Base-by-base conservation (phyloP, 169 alveolate genomes). In the Theileria parva region DNA sequence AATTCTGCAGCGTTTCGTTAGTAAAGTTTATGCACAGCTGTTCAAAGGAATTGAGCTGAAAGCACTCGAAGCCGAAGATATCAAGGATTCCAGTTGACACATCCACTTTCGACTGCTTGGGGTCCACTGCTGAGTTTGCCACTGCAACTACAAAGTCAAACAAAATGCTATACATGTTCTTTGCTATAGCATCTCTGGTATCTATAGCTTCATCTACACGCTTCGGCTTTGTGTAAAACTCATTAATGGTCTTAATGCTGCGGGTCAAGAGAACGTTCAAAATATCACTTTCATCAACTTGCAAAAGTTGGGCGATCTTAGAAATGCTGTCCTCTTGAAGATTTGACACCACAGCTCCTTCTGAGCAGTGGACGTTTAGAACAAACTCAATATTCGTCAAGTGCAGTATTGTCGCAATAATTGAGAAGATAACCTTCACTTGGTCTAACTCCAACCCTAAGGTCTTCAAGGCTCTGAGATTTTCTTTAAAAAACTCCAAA, bases 61-160 rank as follows among this genome's bases (percentile, higher is more conserved):
- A 98, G 21, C 98, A 97, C 93, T 98, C 99, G 80, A 98, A 98
- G 17, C 99, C 99, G 80, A 97, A 98, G 39, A 98, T 98, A 79
- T 98, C 99, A 70, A 97, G 89, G 19, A 97, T 91, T 8, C 99
- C 99, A 64, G 97, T 93, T 66, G 91, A 92, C 87, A 79, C 67
- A 34, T 61, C 69, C 34, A 61, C 69, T 5, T 61, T 15, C 5
- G 50, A 25, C 71, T 66, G 77, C 21, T 48, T 44, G 30, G 87
- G 73, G 21, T 88, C 91, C 55, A 97, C 95, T 4, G 98, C 92
- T 61, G 92, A 86, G 85, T 98, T 98, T 90, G 97, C 93, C 67
- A 95, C 94, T 64, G 85, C 94, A 30, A 98, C 98, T 12, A 99
- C 88, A 95, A 97, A 95, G 76, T 95, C 89, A 79, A 99, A 99